Evolutionary conservation across 192 early-diverging fungal species (phyloP).

Genomic region (Coemansia sp.): DNA sequence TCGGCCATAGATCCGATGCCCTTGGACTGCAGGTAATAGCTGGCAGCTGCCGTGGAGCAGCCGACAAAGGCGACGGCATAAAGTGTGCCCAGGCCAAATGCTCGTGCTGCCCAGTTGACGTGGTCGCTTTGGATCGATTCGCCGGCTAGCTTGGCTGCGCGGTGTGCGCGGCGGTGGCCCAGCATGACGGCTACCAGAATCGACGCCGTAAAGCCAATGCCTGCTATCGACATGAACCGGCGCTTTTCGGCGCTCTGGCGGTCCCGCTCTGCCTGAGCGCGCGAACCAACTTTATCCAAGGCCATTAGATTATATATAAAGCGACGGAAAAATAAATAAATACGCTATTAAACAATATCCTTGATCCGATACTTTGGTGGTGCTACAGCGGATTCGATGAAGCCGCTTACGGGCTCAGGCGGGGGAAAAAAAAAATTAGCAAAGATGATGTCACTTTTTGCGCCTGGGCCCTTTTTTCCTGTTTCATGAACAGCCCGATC

Average conservation of each 20-base stretch:
- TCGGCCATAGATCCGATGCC: constrained; percentile 12
- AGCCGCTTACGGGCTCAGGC: neutral
- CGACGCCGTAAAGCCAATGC: constrained; percentile 34
- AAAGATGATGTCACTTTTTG: constrained; percentile 3
- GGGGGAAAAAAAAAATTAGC: neutral
- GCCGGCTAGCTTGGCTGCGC: constrained; percentile 15
- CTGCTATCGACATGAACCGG: constrained; percentile 23
- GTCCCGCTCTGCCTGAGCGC: constrained; percentile 24
- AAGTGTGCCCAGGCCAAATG: constrained; percentile 47
- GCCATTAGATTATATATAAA: neutral
- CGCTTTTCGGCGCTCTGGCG: constrained; percentile 40
- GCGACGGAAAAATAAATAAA: neutral
- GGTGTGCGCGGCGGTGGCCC: constrained; percentile 44
- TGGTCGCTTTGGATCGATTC: constrained; percentile 23
- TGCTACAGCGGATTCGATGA: neutral
- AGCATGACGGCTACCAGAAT: constrained; percentile 30
- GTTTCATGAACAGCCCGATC: neutral
- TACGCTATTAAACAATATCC: too few species aligned
- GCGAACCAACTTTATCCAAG: neutral
- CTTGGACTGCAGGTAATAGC: constrained; percentile 41
- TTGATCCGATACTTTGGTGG: neutral
- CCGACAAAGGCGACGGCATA: constrained; percentile 46
- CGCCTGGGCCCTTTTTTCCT: neutral
- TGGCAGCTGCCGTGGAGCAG: constrained; percentile 11
- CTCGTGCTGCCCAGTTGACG: constrained; percentile 29